Evolutionary conservation across 257 asterid species (phyloP).

Genomic region (Mentha longifolia): DNA sequence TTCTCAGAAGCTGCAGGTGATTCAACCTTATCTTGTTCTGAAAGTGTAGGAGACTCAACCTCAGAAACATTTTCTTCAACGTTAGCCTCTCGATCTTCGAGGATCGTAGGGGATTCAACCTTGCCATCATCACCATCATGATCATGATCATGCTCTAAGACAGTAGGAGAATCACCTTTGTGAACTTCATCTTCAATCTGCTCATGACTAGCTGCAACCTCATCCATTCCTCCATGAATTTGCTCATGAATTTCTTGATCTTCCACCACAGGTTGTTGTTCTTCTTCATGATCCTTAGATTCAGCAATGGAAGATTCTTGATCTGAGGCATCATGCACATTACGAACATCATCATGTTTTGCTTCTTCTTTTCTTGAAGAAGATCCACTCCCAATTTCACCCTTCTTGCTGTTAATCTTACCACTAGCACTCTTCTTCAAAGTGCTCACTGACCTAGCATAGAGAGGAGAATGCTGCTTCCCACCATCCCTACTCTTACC

Average conservation of each 20-base stretch:
- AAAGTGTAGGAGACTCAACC: slow-evolving; percentile 26
- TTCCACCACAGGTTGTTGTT: neutral
- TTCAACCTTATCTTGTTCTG: slow-evolving; percentile 27
- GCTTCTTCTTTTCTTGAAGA: slow-evolving; percentile 30
- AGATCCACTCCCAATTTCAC: slow-evolving; percentile 10
- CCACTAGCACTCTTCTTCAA: slow-evolving; percentile 34
- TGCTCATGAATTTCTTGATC: slow-evolving; percentile 21
- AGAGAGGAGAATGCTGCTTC: slow-evolving; percentile 38
- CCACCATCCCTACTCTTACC: slow-evolving; percentile 46
- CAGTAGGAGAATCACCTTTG: slow-evolving; percentile 27
- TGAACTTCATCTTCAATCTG: neutral
- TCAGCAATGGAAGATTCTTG: slow-evolving; percentile 34
- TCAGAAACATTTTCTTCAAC: slow-evolving; percentile 19
- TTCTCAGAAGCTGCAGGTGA: neutral
- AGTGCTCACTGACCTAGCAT: slow-evolving; percentile 37
- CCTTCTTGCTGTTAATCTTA: slow-evolving; percentile 33
- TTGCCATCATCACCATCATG: neutral
- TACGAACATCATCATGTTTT: neutral
- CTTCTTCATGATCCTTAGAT: slow-evolving; percentile 37
- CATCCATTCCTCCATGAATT: slow-evolving; percentile 14
- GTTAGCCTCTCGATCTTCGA: slow-evolving; percentile 7
- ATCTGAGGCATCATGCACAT: slow-evolving; percentile 4
- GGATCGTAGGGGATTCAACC: slow-evolving; percentile 23
- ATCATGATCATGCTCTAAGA: neutral
- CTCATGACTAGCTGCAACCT: neutral